Conservation (phyloP, 768 basidiomycete genomes). For the Asterophora parasitica region DNA sequence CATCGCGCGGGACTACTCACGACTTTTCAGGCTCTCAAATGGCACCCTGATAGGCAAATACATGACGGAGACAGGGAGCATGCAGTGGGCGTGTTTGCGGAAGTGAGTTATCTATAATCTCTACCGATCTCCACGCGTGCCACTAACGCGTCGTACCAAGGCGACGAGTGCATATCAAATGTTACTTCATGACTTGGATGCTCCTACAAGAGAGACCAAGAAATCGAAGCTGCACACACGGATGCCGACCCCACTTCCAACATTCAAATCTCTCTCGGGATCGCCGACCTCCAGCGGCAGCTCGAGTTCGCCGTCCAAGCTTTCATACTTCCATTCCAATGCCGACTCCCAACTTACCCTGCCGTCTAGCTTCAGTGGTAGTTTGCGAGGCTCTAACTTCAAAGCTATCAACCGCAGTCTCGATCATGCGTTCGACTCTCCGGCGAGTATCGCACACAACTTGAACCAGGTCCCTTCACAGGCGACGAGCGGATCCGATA, state of each 20-base stretch:
- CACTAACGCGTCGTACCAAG: constrained; percentile 24
- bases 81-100: constrained; percentile 52
- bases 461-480: not conserved
- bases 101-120: constrained; percentile 34
- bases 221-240: constrained; percentile 9
- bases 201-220: constrained; percentile 10
- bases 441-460: not conserved
- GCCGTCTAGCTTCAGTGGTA: constrained; percentile 24
- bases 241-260: constrained; percentile 14
- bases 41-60: constrained; percentile 65
- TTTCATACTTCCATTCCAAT: constrained; percentile 21
- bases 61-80: constrained; percentile 47
- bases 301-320: constrained; percentile 25
- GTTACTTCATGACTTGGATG: constrained; percentile 37
- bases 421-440: not conserved
- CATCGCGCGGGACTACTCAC: constrained; percentile 16
- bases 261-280: constrained; percentile 16
- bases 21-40: constrained; percentile 46
- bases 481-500: not conserved
- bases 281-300: constrained; percentile 22
- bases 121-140: not conserved
- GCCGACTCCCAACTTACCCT: constrained; percentile 26
- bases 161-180: constrained; percentile 54
- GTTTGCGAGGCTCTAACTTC: constrained; percentile 10
- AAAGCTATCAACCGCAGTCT: constrained; percentile 6